These are phyloP conservation scores for Beta vulgaris DNA, from an alignment of 148 eudicot genomes.

Conservation along the genomic window DNA sequence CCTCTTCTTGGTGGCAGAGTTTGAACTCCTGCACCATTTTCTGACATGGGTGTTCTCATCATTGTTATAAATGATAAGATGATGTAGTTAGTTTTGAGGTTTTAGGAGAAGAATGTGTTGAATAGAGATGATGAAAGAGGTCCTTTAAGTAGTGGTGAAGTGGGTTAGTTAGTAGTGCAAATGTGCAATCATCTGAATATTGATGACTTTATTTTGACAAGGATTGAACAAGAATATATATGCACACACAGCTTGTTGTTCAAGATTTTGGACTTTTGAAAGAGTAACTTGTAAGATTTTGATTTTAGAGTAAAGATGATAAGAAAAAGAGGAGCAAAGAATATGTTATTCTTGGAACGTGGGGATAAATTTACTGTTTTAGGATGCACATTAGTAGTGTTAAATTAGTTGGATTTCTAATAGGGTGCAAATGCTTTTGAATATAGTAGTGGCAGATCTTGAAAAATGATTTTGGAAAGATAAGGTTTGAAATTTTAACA, in stretches of 20 bases:
- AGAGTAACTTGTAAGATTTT: conserved; percentile 9
- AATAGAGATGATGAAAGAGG: not conserved
- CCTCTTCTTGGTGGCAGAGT: conserved; percentile 26
- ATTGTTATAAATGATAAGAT: not conserved
- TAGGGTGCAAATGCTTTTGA: not conserved
- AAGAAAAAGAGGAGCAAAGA: not conserved
- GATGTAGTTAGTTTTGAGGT: not conserved
- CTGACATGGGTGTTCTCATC: not conserved
- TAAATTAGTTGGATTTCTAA: not conserved
- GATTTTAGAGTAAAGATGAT: not conserved
- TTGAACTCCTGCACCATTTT: not conserved
- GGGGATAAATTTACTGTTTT: not conserved
- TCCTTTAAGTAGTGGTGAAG: conserved; percentile 18
- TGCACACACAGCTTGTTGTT: conserved; percentile 1
- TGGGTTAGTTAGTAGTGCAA: not conserved
- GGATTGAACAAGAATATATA: conserved; percentile 6
- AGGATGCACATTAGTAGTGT: not conserved
- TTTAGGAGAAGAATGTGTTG: not conserved
- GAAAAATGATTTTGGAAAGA: not conserved
- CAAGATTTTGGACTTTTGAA: not conserved
- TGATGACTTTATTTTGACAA: not conserved
- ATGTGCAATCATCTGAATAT: no score
- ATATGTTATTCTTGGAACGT: not conserved
- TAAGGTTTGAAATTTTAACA: not conserved
- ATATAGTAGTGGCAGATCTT: not conserved